These are phyloP conservation scores for Cymbopogon citratus DNA, from an alignment of 176 grass and related monocot species.

Conservation along the genomic window DNA sequence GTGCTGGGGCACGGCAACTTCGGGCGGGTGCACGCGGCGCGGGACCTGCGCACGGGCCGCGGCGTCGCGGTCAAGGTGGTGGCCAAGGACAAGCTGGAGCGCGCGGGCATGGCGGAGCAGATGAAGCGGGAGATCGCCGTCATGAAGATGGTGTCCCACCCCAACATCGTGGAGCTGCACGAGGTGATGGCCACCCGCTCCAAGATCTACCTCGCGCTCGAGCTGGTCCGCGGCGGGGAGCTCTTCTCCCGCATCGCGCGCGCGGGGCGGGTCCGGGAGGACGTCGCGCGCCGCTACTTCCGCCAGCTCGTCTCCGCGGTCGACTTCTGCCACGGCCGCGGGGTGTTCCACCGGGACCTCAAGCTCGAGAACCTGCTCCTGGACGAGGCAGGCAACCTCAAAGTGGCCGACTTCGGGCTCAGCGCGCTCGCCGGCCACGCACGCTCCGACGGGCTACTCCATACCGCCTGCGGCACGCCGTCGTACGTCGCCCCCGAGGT, in stretches of 20 bases:
- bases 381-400: not conserved
- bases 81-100: not conserved
- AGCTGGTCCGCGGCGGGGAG: constrained; percentile 41
- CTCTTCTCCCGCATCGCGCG: not conserved
- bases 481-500: not conserved
- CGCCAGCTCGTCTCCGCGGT: not conserved
- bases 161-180: not conserved
- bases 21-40: not conserved
- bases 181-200: constrained; percentile 31
- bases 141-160: not conserved
- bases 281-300: not conserved
- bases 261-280: not conserved
- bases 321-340: not conserved
- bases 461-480: not conserved
- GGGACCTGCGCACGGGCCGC: not conserved
- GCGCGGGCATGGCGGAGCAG: not conserved
- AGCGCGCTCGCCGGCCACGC: not conserved
- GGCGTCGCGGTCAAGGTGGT: not conserved
- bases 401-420: not conserved
- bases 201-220: constrained; percentile 35
- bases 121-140: not conserved
- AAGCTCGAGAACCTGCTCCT: not conserved
- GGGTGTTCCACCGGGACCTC: not conserved
- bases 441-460: not conserved
- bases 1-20: not conserved